Percentiles rank a stretch among this genome's conserved stretches.
Conservation (phyloP, 805 yeast species). For the Pichia rugopelliculosa region DNA sequence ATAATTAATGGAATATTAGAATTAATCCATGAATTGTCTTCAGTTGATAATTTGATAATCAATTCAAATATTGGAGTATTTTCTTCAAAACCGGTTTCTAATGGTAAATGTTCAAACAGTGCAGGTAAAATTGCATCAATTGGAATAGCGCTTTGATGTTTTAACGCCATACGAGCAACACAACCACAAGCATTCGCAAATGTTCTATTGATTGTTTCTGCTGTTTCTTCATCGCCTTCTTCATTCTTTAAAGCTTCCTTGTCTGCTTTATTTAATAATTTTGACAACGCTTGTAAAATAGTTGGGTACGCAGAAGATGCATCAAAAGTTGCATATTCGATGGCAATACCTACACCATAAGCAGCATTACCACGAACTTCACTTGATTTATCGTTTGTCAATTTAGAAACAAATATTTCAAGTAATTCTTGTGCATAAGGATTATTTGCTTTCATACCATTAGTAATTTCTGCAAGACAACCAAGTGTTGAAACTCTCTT, state of each 20-base stretch:
- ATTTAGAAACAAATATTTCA: conserved; percentile 58
- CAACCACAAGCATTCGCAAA: conserved; percentile 96
- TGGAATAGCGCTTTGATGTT: conserved; percentile 67
- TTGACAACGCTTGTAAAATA: conserved; percentile 60
- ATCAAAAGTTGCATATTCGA: conserved; percentile 45
- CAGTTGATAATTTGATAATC: conserved; percentile 53
- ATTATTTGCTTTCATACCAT: conserved; percentile 59
- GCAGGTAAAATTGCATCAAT: conserved; percentile 67
- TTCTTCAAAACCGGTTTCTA: conserved; percentile 85
- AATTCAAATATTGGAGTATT: conserved; percentile 83
- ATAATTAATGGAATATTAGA: conserved; percentile 55
- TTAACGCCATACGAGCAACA: conserved; percentile 83
- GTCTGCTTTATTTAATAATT: conserved; percentile 72
- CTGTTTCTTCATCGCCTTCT: conserved; percentile 67
- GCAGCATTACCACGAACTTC: conserved; percentile 95
- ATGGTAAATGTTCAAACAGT: conserved; percentile 72
- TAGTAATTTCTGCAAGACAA: conserved; percentile 81
- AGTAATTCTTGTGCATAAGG: conserved; percentile 66
- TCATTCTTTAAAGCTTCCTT: conserved; percentile 54
- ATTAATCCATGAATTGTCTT: conserved; percentile 48
- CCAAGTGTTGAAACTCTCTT: conserved; percentile 85
- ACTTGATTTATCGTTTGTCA: conserved; percentile 67
- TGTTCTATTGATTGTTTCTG: conserved; percentile 73
- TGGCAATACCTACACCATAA: conserved; percentile 83
- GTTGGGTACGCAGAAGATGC: conserved; percentile 58